Evolutionary conservation across 176 grass and related monocot genomes (phyloP), one percentile per base, ranked within the genome.

Genomic region (Phoenix dactylifera): DNA sequence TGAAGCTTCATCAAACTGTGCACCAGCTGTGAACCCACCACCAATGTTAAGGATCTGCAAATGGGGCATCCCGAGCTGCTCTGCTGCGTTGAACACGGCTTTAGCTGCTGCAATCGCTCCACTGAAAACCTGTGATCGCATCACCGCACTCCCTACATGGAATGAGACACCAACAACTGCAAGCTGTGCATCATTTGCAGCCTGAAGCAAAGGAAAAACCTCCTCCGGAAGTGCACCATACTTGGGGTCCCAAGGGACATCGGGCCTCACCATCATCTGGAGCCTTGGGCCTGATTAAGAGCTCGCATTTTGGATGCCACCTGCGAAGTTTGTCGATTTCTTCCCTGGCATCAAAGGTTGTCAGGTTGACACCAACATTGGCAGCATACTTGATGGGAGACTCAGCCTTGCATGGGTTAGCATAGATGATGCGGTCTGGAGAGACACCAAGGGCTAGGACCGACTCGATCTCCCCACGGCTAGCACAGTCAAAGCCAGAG

Each of bases 351-450:
- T 82, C 74, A 57, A 72, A 77, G 24, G 80, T 82, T 62, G 74
- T 26, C 55, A 82, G 73, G 68, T 57, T 58, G 57, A 82, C 63
- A 16, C 68, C 73, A 2, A 58, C 57, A 50, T 3, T 10, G 0
- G 80, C 73, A 1, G 80, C 74, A 57, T 67, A 72, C 74, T 77
- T 56, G 39, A 82, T 5, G 68, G 72, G 74, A 18, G 68, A 22
- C 62, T 77, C 80, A 14, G 68, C 35, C 68, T 82, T 82, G 74
- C 80, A 82, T 0, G 80, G 73, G 39, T 82, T 82, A 62, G 80
- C 68, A 50, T 72, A 82, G 2, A 82, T 62, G 16, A 82, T 49
- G 80, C 1, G 3, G 49, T 10, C 15, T 0, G 68, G 51, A 0
- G 18, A 17, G 6, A 72, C 73, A 12, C 73, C 63, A 24, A 82